phyloP scores from a whole-genome alignment of 208 protist species.

The Trypanosoma congolense region DNA sequence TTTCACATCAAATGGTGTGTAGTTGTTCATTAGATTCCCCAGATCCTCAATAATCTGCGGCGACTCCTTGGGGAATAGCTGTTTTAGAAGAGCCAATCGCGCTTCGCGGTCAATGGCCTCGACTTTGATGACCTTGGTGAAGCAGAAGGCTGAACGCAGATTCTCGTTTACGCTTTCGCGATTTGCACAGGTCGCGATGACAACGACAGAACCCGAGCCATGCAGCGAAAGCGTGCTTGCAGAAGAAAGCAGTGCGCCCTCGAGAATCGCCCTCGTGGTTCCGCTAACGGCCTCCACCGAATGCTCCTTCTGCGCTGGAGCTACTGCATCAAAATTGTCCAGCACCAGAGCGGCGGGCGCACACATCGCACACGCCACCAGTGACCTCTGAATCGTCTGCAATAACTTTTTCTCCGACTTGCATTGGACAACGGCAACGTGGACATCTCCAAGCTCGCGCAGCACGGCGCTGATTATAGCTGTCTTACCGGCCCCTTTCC shows the following conservation, averaged over 20 bases:
- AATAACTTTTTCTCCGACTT: conserved; percentile 36
- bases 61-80: conserved; percentile 46
- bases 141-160: conserved; percentile 63
- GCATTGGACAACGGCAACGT: conserved; percentile 63
- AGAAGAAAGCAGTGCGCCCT: conserved; percentile 47
- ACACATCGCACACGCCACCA: conserved; percentile 68
- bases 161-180: conserved; percentile 64
- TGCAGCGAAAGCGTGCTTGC: conserved; percentile 24
- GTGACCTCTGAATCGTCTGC: conserved; percentile 30
- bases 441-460: conserved; percentile 33
- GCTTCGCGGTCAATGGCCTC: conserved; percentile 50
- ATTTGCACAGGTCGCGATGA: conserved; percentile 62
- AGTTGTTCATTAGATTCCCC: conserved; percentile 77
- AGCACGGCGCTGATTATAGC: conserved; percentile 52
- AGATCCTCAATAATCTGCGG: conserved; percentile 32
- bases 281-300: conserved; percentile 52
- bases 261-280: conserved; percentile 54
- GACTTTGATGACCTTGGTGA: conserved; percentile 52
- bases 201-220: conserved; percentile 37
- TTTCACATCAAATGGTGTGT: conserved; percentile 81
- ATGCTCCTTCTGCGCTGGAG: conserved; percentile 68
- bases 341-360: conserved; percentile 80
- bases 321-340: conserved; percentile 81
- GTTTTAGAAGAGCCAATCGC: conserved; percentile 40
- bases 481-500: conserved; percentile 81